These are phyloP conservation scores for Agaricus bisporus DNA, from an alignment of 768 basidiomycete genomes.

Conservation along the genomic window DNA sequence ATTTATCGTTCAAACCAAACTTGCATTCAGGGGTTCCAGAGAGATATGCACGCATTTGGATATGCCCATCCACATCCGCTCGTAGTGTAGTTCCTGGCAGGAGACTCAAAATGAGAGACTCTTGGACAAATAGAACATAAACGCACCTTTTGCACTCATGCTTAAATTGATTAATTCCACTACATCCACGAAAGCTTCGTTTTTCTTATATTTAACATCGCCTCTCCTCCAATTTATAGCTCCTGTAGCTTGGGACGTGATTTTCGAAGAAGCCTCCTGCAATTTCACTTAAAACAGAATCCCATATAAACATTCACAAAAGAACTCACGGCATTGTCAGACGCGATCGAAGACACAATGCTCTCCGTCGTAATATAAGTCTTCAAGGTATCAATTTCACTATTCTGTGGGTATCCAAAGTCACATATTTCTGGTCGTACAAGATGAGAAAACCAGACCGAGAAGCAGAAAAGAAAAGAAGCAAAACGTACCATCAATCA, in stretches of 20 bases:
- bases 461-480: neutral
- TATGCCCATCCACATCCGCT: constrained; percentile 97
- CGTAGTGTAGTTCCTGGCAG: constrained; percentile 74
- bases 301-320: neutral
- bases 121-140: neutral
- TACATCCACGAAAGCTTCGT: constrained; percentile 99
- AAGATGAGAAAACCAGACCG: neutral
- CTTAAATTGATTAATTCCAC: constrained; percentile 94
- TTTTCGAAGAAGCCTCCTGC: constrained; percentile 95
- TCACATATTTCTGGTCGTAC: constrained; percentile 76
- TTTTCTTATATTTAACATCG: constrained; percentile 99
- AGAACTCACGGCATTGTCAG: constrained; percentile 40
- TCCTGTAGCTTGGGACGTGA: constrained; percentile 95
- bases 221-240: constrained; percentile 92
- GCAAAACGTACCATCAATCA: constrained; percentile 79
- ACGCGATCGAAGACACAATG: constrained; percentile 78
- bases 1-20: constrained; percentile 97
- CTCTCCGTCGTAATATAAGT: constrained; percentile 98
- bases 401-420: constrained; percentile 99
- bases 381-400: constrained; percentile 96
- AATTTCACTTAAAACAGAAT: constrained; percentile 1
- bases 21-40: constrained; percentile 98
- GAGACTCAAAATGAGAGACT: neutral
- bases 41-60: constrained; percentile 96
- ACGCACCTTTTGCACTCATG: constrained; percentile 92